Evolutionary conservation across 2,329 filamentous ascomycete genomes (phyloP), one percentile per base, ranked within the genome.

Genomic region (Beauveria australis): DNA sequence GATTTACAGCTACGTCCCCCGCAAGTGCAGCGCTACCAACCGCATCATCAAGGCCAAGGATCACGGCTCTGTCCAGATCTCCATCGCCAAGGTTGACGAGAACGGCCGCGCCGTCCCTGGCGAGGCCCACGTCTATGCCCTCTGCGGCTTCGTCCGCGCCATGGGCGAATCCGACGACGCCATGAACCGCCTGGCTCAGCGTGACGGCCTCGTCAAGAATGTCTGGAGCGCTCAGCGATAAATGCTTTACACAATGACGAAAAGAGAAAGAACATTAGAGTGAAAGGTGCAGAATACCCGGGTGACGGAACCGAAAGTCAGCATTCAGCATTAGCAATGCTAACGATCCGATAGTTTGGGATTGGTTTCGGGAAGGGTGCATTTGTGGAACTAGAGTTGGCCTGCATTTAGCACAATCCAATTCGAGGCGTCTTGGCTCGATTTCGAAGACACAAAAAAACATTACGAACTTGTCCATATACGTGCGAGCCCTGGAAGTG

Each of bases 11-110:
- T 96, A 96, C 88, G 90, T 96, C 85, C 92, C 92, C 78, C 91
- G 93, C 85, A 97, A 97, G 85, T 97, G 93, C 90, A 91, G 86
- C 79, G 92, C 92, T 73, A 96, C 93, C 79, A 95, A 96, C 91
- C 91, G 94, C 82, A 97, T 97, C 86, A 97, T 99, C 88, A 97
- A 97, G 85, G 92, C 94, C 84, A 97, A 97, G 85, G 94, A 99
- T 83, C 94, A 99, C 86, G 93, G 91, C 73, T 96, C 91, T 66
- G 94, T 97, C 72, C 94, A 99, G 82, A 91, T 99, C 80, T 91
- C 89, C 72, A 84, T 99, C 76, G 93, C 89, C 79, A 97, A 97
- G 85, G 94, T 99, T 73, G 93, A 97, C 80, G 94, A 99, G 88
- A 95, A 92, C 83, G 94, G 94, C 78, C 91, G 92, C 73, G 92